Conservation (phyloP, 768 basidiomycete genomes). For the Rhizopogon roseolus region DNA sequence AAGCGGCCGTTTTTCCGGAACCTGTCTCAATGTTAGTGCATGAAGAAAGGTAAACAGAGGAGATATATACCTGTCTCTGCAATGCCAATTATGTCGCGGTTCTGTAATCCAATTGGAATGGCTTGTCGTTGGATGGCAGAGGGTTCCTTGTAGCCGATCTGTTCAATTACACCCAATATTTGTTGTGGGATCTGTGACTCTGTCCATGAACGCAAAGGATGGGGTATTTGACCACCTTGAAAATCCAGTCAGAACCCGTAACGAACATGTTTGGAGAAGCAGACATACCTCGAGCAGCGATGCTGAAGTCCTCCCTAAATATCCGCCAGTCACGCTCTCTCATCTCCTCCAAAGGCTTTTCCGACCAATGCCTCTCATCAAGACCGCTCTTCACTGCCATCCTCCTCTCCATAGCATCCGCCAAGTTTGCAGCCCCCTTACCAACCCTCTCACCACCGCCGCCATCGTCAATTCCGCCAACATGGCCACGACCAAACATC, state of each 20-base stretch:
- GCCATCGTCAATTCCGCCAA: conserved; percentile 86
- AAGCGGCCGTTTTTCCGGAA: conserved; percentile 98
- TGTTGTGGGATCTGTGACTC: conserved; percentile 79
- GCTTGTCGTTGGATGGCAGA: conserved; percentile 97
- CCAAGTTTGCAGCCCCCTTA: conserved; percentile 51
- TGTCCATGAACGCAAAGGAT: conserved; percentile 88
- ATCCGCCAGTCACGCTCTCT: conserved; percentile 99
- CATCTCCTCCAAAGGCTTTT: conserved; percentile 88
- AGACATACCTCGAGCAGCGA: conserved; percentile 74
- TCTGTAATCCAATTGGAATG: conserved; percentile 97
- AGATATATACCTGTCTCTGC: conserved; percentile 83
- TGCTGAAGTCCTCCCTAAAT: conserved; percentile 97
- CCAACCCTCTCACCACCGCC: conserved; percentile 41
- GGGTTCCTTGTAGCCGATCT: conserved; percentile 95
- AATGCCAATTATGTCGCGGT: conserved; percentile 96
- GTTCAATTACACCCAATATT: conserved; percentile 81
- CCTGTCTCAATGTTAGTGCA: conserved; percentile 39
- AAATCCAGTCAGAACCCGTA: conserved; percentile 4
- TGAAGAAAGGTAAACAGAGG: not conserved
- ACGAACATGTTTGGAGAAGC: not conserved
- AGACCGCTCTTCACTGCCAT: conserved; percentile 76
- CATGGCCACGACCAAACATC: conserved; percentile 81
- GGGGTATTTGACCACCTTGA: conserved; percentile 86
- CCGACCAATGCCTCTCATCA: conserved; percentile 97
- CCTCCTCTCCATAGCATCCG: conserved; percentile 79